Conservation (phyloP, 805 yeast genomes). For the Kuraishia piskuri region DNA sequence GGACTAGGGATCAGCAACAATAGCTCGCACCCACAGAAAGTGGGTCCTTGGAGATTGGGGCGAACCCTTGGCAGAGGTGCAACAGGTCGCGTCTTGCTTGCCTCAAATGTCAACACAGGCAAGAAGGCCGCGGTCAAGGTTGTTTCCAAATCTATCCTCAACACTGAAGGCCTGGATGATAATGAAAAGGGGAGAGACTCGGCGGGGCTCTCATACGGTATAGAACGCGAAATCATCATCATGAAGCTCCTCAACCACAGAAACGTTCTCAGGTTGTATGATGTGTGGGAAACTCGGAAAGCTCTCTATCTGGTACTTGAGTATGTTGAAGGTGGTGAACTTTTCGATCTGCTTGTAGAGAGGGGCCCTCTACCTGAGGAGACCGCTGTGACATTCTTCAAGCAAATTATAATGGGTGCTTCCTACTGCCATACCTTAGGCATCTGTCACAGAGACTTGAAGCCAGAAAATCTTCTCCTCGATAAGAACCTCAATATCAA, state of each 20-base stretch:
- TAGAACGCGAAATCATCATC: slow-evolving; percentile 93
- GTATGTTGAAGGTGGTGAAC: slow-evolving; percentile 84
- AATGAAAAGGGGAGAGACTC: slow-evolving; percentile 32
- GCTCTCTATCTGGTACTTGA: slow-evolving; percentile 75
- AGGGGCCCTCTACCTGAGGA: slow-evolving; percentile 62
- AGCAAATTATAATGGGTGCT: slow-evolving; percentile 71
- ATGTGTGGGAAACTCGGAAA: slow-evolving; percentile 96
- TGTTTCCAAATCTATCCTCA: slow-evolving; percentile 77
- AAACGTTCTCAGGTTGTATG: slow-evolving; percentile 86
- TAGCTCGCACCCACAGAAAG: slow-evolving; percentile 30
- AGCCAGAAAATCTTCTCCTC: slow-evolving; percentile 69
- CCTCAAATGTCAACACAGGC: slow-evolving; percentile 77
- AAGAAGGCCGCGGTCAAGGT: slow-evolving; percentile 94
- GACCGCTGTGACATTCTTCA: slow-evolving; percentile 71
- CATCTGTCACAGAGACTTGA: slow-evolving; percentile 74
- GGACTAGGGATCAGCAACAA: slow-evolving; percentile 3
- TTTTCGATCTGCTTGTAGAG: slow-evolving; percentile 65
- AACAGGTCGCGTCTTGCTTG: slow-evolving; percentile 89
- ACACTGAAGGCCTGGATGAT: slow-evolving; percentile 19
- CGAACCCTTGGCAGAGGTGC: slow-evolving; percentile 95
- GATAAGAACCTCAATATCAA: slow-evolving; percentile 61
- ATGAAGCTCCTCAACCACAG: slow-evolving; percentile 95
- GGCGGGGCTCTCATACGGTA: slow-evolving; percentile 83
- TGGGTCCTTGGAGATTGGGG: slow-evolving; percentile 97
- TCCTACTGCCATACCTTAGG: slow-evolving; percentile 77